Conservation (phyloP, 2,329 filamentous ascomycete genomes). For the Monilinia fructicola region DNA sequence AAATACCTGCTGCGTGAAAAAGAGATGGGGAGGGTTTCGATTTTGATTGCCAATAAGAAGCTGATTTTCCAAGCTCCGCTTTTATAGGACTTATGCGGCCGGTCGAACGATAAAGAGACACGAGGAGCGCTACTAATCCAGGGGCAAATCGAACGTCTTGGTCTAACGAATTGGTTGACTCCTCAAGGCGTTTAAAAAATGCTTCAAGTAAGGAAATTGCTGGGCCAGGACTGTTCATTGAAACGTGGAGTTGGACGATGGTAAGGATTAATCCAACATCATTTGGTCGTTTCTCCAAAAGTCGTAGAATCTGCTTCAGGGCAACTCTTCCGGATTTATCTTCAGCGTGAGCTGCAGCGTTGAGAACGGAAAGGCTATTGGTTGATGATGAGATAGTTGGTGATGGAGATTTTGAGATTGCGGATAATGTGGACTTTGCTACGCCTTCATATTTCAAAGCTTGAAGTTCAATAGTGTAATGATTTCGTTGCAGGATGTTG, state of each 20-base stretch:
- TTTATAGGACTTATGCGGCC: slow-evolving; percentile 72
- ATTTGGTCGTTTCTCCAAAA: slow-evolving; percentile 71
- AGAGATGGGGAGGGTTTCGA: slow-evolving; percentile 61
- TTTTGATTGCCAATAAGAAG: slow-evolving; percentile 74
- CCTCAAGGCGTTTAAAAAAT: slow-evolving; percentile 71
- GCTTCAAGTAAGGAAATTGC: slow-evolving; percentile 74
- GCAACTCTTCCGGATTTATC: slow-evolving; percentile 64
- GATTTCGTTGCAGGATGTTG: slow-evolving; percentile 60
- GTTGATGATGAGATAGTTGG: slow-evolving; percentile 51
- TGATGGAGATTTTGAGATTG: slow-evolving; percentile 46
- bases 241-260: slow-evolving; percentile 76
- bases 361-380: slow-evolving; percentile 60
- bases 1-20: slow-evolving; percentile 76
- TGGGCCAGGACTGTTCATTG: slow-evolving; percentile 67
- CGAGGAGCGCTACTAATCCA: slow-evolving; percentile 75
- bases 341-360: slow-evolving; percentile 72
- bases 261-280: slow-evolving; percentile 81
- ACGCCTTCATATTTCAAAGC: slow-evolving; percentile 67
- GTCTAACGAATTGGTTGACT: slow-evolving; percentile 54
- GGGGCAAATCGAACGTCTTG: slow-evolving; percentile 77
- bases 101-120: slow-evolving; percentile 75
- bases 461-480: slow-evolving; percentile 62
- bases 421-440: slow-evolving; percentile 47
- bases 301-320: slow-evolving; percentile 65
- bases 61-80: slow-evolving; percentile 73